phyloP scores from a whole-genome alignment of 2,329 filamentous ascomycete species.

The Beauveria scarabaeidicola region DNA sequence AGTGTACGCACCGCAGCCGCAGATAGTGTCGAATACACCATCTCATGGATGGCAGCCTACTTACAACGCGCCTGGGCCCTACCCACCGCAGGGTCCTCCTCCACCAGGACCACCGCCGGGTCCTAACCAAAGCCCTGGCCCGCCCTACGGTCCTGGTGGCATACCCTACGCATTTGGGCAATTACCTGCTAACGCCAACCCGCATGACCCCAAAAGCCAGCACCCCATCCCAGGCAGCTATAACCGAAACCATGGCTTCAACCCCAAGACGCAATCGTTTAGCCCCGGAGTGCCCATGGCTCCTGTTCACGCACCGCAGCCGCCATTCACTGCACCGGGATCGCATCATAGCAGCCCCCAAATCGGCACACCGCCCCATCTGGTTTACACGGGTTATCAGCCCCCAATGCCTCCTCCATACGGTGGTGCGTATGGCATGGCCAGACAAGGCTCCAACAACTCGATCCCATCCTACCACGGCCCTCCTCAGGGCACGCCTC shows the following conservation, averaged over 20 bases:
- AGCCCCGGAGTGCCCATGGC: conserved; percentile 54
- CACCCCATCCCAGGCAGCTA: conserved; percentile 81
- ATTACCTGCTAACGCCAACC: conserved; percentile 59
- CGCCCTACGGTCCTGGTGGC: conserved; percentile 19
- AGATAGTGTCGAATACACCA: conserved; percentile 21
- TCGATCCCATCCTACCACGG: conserved; percentile 44
- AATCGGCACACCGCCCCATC: conserved; percentile 38
- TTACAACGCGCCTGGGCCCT: conserved; percentile 23
- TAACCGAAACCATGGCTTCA: conserved; percentile 72
- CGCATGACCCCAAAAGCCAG: conserved; percentile 64
- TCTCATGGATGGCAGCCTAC: conserved; percentile 30
- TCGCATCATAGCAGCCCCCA: conserved; percentile 47
- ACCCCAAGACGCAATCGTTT: conserved; percentile 89
- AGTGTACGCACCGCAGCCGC: conserved; percentile 28
- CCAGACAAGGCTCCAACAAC: conserved; percentile 46
- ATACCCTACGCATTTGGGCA: conserved; percentile 71
- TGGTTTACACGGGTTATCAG: conserved; percentile 41
- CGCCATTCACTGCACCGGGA: conserved; percentile 38
- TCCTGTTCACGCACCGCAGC: conserved; percentile 38
- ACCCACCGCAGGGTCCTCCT: conserved; percentile 18
- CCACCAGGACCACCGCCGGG: conserved; percentile 19
- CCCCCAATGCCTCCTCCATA: conserved; percentile 39
- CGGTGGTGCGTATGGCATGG: conserved; percentile 45
- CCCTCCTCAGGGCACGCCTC: conserved; percentile 19
- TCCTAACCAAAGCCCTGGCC: conserved; percentile 14